phyloP scores from a whole-genome alignment of 345 rosid genomes.

The Durio zibethinus region DNA sequence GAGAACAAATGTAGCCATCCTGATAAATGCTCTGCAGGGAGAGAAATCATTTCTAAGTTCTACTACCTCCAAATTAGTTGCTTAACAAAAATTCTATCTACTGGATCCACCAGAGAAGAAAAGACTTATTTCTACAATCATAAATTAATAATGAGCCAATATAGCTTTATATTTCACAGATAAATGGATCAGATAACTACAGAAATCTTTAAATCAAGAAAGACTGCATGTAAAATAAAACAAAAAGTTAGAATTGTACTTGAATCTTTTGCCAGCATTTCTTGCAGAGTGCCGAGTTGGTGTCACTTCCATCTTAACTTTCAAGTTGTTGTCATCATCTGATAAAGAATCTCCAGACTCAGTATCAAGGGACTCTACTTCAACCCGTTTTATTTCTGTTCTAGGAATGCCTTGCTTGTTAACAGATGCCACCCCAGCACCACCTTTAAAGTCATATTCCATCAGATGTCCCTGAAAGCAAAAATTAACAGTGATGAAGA shows the following conservation, averaged over 20 bases:
- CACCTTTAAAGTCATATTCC: constrained; percentile 69
- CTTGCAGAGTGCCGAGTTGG: constrained; percentile 69
- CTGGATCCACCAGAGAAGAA: not conserved
- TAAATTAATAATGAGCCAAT: not conserved
- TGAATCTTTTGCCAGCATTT: constrained; percentile 66
- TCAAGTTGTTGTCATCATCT: constrained; percentile 35
- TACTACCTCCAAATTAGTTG: not conserved
- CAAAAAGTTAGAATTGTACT: constrained; percentile 33
- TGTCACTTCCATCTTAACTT: constrained; percentile 46
- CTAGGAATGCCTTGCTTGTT: constrained; percentile 29
- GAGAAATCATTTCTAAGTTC: not conserved
- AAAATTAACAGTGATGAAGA: not conserved
- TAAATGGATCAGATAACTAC: not conserved
- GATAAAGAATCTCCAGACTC: constrained; percentile 46
- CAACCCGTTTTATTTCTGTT: constrained; percentile 38
- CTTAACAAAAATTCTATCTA: not conserved
- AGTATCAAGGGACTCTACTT: constrained; percentile 45
- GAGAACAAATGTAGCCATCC: not conserved
- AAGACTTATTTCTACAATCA: not conserved
- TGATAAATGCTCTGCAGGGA: not conserved
- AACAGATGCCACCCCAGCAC: constrained; percentile 52
- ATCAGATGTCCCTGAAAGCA: constrained; percentile 46
- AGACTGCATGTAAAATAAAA: constrained; percentile 4
- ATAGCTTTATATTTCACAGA: not conserved
- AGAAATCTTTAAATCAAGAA: not conserved